These are phyloP conservation scores for Medicago truncatula DNA, from an alignment of 306 rosid species.

Conservation along the genomic window DNA sequence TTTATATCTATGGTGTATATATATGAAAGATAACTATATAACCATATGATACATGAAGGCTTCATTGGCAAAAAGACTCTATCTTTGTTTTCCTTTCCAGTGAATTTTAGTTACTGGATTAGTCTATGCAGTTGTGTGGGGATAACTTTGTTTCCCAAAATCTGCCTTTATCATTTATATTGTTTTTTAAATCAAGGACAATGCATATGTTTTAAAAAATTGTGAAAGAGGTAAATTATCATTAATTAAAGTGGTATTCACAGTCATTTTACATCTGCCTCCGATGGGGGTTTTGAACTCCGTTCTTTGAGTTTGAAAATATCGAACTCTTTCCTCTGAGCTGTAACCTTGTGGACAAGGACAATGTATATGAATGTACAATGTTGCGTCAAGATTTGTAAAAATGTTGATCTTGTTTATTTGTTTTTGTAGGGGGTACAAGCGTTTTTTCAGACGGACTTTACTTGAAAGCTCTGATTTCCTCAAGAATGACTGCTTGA, in stretches of 20 bases:
- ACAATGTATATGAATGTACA: conserved; percentile 1
- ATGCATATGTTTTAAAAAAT: background rate
- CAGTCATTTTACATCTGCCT: background rate
- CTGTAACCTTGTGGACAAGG: background rate
- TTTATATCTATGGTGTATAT: too few relatives aligned
- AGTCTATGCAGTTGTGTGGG: background rate
- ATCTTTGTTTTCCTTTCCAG: background rate
- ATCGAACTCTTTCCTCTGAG: background rate
- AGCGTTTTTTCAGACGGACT: conserved; percentile 74
- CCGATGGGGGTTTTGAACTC: background rate
- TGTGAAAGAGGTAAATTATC: background rate
- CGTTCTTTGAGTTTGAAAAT: too few relatives aligned
- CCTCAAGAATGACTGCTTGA: conserved; percentile 83
- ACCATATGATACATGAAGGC: background rate
- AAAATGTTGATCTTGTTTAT: conserved; percentile 12
- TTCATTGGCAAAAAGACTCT: background rate
- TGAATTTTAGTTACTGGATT: background rate
- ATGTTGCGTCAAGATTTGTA: conserved; percentile 21
- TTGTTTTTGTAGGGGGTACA: conserved; percentile 75
- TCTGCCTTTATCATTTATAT: background rate
- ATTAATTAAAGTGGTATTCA: background rate
- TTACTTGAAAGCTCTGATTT: conserved; percentile 74
- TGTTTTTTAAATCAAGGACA: background rate
- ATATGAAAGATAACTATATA: background rate
- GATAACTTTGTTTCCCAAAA: background rate